These are phyloP conservation scores for Waltergamsia citrina DNA, from an alignment of 2,329 filamentous ascomycete species.

Conservation along the genomic window DNA sequence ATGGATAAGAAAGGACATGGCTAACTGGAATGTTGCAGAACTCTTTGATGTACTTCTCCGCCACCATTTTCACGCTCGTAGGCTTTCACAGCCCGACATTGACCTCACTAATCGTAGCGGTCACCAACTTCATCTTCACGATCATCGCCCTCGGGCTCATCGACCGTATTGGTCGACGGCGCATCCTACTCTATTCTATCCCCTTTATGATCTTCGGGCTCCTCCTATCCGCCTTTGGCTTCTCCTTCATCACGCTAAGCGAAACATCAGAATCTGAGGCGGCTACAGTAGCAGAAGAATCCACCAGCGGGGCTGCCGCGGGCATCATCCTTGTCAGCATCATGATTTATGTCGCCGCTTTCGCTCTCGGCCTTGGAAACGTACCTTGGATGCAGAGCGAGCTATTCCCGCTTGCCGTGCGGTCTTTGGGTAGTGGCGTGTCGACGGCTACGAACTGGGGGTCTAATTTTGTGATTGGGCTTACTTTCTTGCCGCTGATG, in stretches of 20 bases:
- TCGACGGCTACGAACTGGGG: slow-evolving; percentile 80
- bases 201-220: slow-evolving; percentile 76
- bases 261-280: slow-evolving; percentile 1
- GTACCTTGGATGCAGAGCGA: slow-evolving; percentile 97
- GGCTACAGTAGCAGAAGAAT: slow-evolving; percentile 3
- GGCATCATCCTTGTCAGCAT: slow-evolving; percentile 62
- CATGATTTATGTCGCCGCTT: slow-evolving; percentile 75
- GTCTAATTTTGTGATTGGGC: slow-evolving; percentile 74
- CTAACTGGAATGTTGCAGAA: slow-evolving; percentile 39
- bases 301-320: slow-evolving; percentile 23
- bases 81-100: slow-evolving; percentile 72
- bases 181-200: slow-evolving; percentile 73
- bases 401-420: slow-evolving; percentile 70
- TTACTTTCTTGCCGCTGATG: slow-evolving; percentile 87
- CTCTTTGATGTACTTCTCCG: slow-evolving; percentile 86
- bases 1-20: not conserved
- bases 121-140: slow-evolving; percentile 76
- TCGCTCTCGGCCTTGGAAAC: slow-evolving; percentile 80
- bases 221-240: slow-evolving; percentile 60
- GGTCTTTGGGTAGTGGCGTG: slow-evolving; percentile 61
- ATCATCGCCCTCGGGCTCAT: slow-evolving; percentile 67
- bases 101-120: slow-evolving; percentile 69
- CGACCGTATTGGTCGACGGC: slow-evolving; percentile 68
- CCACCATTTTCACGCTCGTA: slow-evolving; percentile 69
- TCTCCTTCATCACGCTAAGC: slow-evolving; percentile 50